These are phyloP conservation scores for Knoxia roxburghii DNA, from an alignment of 257 asterid genomes.

Conservation along the genomic window DNA sequence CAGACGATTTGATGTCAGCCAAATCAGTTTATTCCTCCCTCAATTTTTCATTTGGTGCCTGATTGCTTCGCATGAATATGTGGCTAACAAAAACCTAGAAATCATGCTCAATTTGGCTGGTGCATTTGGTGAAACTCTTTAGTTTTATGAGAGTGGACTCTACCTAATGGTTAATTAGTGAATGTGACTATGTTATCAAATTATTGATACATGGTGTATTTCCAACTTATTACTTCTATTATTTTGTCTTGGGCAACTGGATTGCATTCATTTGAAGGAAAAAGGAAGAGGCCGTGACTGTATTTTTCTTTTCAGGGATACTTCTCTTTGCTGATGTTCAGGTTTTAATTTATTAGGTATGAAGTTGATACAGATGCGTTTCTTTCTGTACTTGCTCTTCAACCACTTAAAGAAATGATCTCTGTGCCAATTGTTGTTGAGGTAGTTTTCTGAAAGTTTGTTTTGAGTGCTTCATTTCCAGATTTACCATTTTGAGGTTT, in stretches of 20 bases:
- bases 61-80: neutral
- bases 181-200: neutral
- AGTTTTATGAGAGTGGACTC: neutral
- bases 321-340: neutral
- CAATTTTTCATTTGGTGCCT: neutral
- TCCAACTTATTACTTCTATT: neutral
- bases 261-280: neutral
- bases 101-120: no score
- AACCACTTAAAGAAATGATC: constrained; percentile 70
- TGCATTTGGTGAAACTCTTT: neutral
- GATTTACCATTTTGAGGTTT: neutral
- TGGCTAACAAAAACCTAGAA: neutral
- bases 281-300: neutral
- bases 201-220: neutral
- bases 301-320: neutral
- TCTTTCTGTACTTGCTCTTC: constrained; percentile 93
- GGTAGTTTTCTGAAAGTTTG: constrained; percentile 37
- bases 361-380: constrained; percentile 97
- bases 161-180: neutral
- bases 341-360: constrained; percentile 42
- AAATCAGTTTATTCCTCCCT: neutral
- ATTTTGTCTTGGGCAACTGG: neutral
- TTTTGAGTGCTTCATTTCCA: constrained; percentile 3
- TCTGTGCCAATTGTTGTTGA: constrained; percentile 85
- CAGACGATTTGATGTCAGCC: neutral